Evolutionary conservation across 768 basidiomycete species (phyloP).

Genomic region (Glaciozyma antarctica): DNA sequence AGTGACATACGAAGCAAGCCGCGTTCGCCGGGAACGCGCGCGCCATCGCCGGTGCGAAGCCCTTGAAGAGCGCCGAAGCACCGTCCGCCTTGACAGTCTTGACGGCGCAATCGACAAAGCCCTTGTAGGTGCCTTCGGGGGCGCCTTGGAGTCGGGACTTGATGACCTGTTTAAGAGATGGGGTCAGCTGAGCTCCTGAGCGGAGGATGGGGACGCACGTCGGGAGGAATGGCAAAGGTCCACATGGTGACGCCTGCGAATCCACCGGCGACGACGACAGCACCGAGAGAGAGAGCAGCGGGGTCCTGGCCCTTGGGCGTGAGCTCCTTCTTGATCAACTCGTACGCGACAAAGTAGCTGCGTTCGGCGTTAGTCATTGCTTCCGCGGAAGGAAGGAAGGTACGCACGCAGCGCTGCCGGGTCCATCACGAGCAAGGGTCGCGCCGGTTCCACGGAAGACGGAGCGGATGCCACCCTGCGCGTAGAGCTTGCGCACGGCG

Average conservation of each 20-base stretch:
- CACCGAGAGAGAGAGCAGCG: conserved; percentile 69
- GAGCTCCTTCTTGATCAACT: conserved; percentile 77
- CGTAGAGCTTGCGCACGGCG: conserved; percentile 80
- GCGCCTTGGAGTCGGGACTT: conserved; percentile 95
- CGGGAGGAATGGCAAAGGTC: conserved; percentile 92
- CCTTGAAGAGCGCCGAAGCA: conserved; percentile 76
- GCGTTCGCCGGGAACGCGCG: conserved; percentile 68
- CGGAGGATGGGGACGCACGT: conserved; percentile 51
- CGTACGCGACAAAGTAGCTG: conserved; percentile 96
- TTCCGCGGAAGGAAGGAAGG: not conserved
- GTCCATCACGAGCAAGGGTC: conserved; percentile 90
- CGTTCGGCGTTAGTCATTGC: not conserved
- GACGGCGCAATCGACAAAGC: conserved; percentile 79
- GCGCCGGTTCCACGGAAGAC: conserved; percentile 88
- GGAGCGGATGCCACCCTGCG: conserved; percentile 81
- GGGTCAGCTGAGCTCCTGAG: not conserved
- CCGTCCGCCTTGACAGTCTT: conserved; percentile 90
- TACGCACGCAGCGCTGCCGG: conserved; percentile 75
- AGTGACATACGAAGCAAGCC: conserved; percentile 67
- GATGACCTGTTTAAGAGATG: conserved; percentile 53
- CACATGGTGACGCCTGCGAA: conserved; percentile 97
- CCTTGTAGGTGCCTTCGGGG: conserved; percentile 92
- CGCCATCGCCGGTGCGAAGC: conserved; percentile 95
- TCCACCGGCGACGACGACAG: conserved; percentile 84
- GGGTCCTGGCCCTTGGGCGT: conserved; percentile 72